phyloP scores from a whole-genome alignment of 352 stramenopile species.

The Phytophthora macrochlamydospora region DNA sequence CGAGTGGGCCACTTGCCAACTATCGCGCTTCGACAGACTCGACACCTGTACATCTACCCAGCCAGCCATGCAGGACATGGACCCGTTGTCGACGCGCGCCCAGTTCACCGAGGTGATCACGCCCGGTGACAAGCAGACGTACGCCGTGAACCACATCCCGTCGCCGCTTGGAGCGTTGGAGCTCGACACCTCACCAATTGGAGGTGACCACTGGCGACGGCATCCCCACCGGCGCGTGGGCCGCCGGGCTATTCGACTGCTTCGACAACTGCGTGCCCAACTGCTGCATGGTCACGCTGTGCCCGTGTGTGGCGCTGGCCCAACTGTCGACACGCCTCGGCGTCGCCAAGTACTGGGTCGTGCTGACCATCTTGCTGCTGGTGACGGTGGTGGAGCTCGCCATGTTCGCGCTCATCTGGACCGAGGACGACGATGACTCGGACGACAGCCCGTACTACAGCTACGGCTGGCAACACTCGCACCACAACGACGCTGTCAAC shows the following conservation, averaged over 20 bases:
- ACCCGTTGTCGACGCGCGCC: slow-evolving; percentile 29
- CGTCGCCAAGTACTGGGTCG: slow-evolving; percentile 33
- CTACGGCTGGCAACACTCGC: slow-evolving; percentile 14
- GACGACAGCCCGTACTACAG: slow-evolving; percentile 19
- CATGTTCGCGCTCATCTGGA: slow-evolving; percentile 30
- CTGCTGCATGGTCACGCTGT: slow-evolving; percentile 51
- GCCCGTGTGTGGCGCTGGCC: slow-evolving; percentile 52
- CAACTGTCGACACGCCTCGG: slow-evolving; percentile 52
- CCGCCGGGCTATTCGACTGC: slow-evolving; percentile 45
- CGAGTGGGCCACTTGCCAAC: slow-evolving; percentile 11
- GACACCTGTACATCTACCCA: neutral
- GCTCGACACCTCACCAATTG: slow-evolving; percentile 30
- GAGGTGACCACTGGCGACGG: slow-evolving; percentile 27
- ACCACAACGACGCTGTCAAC: slow-evolving; percentile 15
- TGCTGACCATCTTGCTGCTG: slow-evolving; percentile 33
- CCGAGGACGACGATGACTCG: slow-evolving; percentile 19
- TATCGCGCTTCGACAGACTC: slow-evolving; percentile 2
- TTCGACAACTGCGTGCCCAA: slow-evolving; percentile 53
- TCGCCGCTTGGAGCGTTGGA: slow-evolving; percentile 26
- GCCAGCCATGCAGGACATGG: slow-evolving; percentile 25
- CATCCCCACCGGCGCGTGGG: slow-evolving; percentile 41
- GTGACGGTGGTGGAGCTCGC: slow-evolving; percentile 25
- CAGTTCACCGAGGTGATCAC: slow-evolving; percentile 32
- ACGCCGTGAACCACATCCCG: slow-evolving; percentile 26
- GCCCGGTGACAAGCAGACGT: slow-evolving; percentile 15